A percentile compares a stretch with the other conserved stretches of the same genome.
These are phyloP conservation scores for Tetrastigma voinierianum DNA, from an alignment of 164 flowering plant species.

Conservation along the genomic window DNA sequence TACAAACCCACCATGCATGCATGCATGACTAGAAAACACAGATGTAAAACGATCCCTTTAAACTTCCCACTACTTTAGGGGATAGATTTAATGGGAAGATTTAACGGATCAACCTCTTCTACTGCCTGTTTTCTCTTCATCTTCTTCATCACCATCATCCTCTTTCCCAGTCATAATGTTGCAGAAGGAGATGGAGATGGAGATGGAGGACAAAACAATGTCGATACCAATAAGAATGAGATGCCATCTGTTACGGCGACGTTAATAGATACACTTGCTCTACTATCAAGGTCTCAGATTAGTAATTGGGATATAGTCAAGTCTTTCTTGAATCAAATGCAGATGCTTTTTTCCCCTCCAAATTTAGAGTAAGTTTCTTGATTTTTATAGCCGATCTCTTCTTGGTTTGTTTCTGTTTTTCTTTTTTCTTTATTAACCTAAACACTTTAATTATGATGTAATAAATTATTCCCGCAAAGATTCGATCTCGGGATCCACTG, in stretches of 20 bases:
- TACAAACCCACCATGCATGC: not conserved
- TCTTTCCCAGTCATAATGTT: not conserved
- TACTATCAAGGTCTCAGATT: constrained; percentile 7
- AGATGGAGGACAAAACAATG: constrained; percentile 1
- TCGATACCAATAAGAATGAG: not conserved
- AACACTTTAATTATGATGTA: too few species aligned
- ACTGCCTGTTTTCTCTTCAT: not conserved
- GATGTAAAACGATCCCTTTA: not conserved
- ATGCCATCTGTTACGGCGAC: constrained; percentile 4
- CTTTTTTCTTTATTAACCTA: too few species aligned
- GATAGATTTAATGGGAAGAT: constrained; percentile 5
- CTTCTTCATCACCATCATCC: constrained; percentile 1
- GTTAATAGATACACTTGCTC: constrained; percentile 2
- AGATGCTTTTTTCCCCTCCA: constrained; percentile 22
- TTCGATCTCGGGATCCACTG: too few species aligned
- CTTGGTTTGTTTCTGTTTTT: not conserved
- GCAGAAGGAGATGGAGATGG: constrained; percentile 8
- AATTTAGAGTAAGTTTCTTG: constrained; percentile 30
- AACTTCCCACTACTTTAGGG: not conserved
- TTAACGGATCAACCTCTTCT: not conserved
- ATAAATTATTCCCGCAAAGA: too few species aligned
- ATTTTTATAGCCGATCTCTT: too few species aligned
- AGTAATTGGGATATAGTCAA: constrained; percentile 22
- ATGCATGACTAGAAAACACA: not conserved
- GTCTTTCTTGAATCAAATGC: constrained; percentile 13